Evolutionary conservation across 1,284 basidiomycete genomes (phyloP), one percentile per base, ranked within the genome.

Genomic region (Cryptococcus maquisensis): DNA sequence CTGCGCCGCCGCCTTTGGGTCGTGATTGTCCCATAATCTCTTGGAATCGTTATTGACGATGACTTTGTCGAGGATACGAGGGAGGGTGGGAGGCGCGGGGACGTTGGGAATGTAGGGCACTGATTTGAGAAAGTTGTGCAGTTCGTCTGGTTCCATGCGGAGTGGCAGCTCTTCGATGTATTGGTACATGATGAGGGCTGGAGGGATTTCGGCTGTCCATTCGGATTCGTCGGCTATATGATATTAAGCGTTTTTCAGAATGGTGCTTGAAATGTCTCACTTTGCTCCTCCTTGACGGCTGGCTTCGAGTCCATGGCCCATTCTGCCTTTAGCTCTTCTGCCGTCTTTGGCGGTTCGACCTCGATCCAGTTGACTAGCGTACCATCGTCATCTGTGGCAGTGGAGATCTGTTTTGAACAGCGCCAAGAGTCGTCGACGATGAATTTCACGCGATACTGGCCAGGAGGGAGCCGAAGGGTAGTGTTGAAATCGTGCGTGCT

Each of bases 391-490:
- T 98, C 94, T 32, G 93, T 91, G 1, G 94, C 91, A 1, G 90
- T 89, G 8, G 92, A 88, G 21, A 96, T 82, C 61, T 92, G 86
- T 62, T 81, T 79, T 12, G 81, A 81, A 52, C 82, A 82, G 56
- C 86, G 84, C 86, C 88, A 93, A 49, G 86, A 83, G 55, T 90
- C 88, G 74, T 98, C 96, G 56, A 98, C 91, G 63, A 98, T 84
- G 79, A 98, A 98, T 62, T 94, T 92, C 71, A 98, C 82, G 57
- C 95, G 89, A 71, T 98, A 94, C 2, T 93, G 94, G 21, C 95
- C 96, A 0, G 94, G 92, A 13, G 86, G 83, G 3, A 96, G 82
- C 16, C 77, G 72, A 40, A 82, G 69, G 35, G 79, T 68, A 0
- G 72, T 71, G 56, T 71, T 68, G 49, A 80, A 80, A 57, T 79